Evolutionary conservation across 371 early-diverging fungal genomes (phyloP), one percentile per base, ranked within the genome.

Genomic region (Umbelopsis sp.): DNA sequence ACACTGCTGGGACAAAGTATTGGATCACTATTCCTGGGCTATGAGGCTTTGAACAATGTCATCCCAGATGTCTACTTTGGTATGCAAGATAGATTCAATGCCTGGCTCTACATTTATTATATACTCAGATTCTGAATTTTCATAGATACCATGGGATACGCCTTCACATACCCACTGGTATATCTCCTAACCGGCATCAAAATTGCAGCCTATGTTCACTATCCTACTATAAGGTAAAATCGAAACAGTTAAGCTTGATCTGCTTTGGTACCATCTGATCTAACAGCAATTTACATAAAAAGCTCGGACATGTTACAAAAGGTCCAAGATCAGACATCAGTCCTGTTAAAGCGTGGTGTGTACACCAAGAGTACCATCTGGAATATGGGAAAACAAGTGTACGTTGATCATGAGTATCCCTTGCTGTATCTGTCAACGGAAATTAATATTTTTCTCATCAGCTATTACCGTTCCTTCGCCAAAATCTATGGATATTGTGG

Each of bases 261-360:
- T 37, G 32, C 9, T 18, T 14, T 18, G 32, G 22, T 14, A 57
- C 0, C 5, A 10, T 35, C 29, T 35, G 14, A 18, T 35, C 57
- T 35, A 18, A 57, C 38, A 50, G 16, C 22, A 11, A 51, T 14
- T 68, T 22, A 50, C 22, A 20, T 18, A 10, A 38, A n/a, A 65
- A 92, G 96, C 71, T 89, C 95, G n/a, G 99, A 99, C 71, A 98
- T 99, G 98, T 82, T 95, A 9, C 77, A 85, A 4, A 87, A 85
- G 41, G 94, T 99, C 4, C 82, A 88, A 50, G 86, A 88, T 57
- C 82, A 91, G 48, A 84, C 86, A 48, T 74, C 84, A 0, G 84
- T 83, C 22, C 86, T 90, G 71, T 94, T 92, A 72, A 96, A 95
- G 68, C 76, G 83, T 4, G 66, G 68, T 0, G 38, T 52, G 9